These are phyloP conservation scores for Penicillium fuscoglaucum DNA, from an alignment of 2,329 filamentous ascomycete genomes.

Conservation along the genomic window DNA sequence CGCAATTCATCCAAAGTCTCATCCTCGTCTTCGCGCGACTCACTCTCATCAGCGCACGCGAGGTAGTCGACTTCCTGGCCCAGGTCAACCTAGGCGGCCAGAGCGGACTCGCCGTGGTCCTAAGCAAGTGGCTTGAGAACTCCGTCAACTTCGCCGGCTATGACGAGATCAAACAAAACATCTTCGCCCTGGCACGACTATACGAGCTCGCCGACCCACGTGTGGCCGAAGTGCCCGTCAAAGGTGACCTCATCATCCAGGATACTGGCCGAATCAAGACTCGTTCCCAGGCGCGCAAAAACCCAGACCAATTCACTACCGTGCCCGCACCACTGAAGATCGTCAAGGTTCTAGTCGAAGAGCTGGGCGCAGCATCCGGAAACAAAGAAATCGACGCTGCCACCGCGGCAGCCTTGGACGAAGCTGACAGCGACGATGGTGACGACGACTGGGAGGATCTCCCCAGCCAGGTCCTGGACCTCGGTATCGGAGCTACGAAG, in stretches of 20 bases:
- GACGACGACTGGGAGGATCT: constrained; percentile 91
- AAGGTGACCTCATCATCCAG: constrained; percentile 84
- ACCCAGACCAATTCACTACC: constrained; percentile 86
- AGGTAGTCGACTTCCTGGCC: constrained; percentile 89
- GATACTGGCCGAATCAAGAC: constrained; percentile 87
- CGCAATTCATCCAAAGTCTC: constrained; percentile 90
- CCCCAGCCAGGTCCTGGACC: constrained; percentile 70
- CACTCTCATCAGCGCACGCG: constrained; percentile 77
- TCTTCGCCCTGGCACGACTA: constrained; percentile 88
- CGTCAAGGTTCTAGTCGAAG: constrained; percentile 90
- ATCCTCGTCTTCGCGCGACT: constrained; percentile 93
- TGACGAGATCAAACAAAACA: constrained; percentile 94
- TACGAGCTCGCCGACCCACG: constrained; percentile 84
- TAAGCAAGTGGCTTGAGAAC: constrained; percentile 96
- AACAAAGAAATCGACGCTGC: constrained; percentile 54
- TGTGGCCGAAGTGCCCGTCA: constrained; percentile 76
- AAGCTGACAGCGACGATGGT: constrained; percentile 65
- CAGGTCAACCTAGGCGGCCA: constrained; percentile 73
- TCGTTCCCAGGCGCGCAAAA: constrained; percentile 81
- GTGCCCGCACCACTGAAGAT: constrained; percentile 91
- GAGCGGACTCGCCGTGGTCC: constrained; percentile 82
- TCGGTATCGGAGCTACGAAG: constrained; percentile 68
- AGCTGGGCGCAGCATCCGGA: constrained; percentile 79
- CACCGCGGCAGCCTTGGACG: constrained; percentile 58
- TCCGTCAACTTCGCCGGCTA: constrained; percentile 97